phyloP scores from a whole-genome alignment of 129 eudicot species.

The Silybum marianum region DNA sequence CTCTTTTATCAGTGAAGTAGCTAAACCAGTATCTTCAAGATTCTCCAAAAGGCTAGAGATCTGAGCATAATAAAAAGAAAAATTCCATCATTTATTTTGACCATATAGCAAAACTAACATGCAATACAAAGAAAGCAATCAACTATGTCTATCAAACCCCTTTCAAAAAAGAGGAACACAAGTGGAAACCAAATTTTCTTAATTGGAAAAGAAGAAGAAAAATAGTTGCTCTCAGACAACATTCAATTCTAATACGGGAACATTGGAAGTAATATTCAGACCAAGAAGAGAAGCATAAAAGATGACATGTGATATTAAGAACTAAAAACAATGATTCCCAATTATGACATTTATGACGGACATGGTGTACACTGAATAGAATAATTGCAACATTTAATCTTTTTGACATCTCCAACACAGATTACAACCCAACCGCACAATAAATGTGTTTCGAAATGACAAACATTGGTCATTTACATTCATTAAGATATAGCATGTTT shows the following conservation, averaged over 20 bases:
- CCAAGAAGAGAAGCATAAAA: background rate
- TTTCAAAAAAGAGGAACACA: background rate
- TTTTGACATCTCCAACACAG: background rate
- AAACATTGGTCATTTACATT: background rate
- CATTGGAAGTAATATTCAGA: background rate
- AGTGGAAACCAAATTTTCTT: slow-evolving; percentile 1
- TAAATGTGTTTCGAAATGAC: background rate
- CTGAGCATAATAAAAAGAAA: slow-evolving; percentile 38
- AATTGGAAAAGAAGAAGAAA: background rate
- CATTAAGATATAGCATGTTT: background rate
- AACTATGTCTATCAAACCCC: background rate
- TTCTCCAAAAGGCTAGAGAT: slow-evolving; percentile 73
- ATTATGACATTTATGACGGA: background rate
- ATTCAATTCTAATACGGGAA: background rate
- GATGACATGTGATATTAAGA: background rate
- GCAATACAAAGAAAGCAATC: background rate
- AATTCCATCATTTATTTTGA: slow-evolving; percentile 6
- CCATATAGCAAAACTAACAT: background rate
- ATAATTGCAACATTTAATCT: background rate
- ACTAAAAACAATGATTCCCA: background rate
- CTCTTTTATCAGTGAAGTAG: slow-evolving; percentile 53
- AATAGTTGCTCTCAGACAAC: background rate
- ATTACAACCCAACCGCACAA: background rate
- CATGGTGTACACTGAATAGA: background rate
- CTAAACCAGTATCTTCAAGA: slow-evolving; percentile 52